These are phyloP conservation scores for Bombardia bombarda DNA, from an alignment of 495 filamentous ascomycete genomes.

Conservation along the genomic window DNA sequence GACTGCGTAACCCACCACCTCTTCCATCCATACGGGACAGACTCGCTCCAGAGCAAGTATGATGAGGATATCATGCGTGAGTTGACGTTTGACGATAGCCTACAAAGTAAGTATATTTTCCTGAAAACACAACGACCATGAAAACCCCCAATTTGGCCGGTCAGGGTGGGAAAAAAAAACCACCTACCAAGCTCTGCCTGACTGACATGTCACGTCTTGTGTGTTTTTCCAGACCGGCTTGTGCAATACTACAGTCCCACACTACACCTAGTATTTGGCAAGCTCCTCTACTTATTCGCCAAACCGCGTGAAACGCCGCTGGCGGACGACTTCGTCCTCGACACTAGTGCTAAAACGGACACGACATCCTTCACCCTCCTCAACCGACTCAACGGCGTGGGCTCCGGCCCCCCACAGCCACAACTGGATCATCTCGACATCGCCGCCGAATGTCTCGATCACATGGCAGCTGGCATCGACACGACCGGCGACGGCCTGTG, in stretches of 20 bases:
- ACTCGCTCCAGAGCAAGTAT: conserved; percentile 40
- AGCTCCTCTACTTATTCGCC: conserved; percentile 30
- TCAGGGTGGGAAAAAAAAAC: background rate
- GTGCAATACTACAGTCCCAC: conserved; percentile 31
- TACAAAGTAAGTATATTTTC: conserved; percentile 53
- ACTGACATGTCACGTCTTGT: background rate
- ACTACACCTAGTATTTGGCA: conserved; percentile 29
- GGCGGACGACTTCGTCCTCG: conserved; percentile 35
- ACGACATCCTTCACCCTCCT: conserved; percentile 36
- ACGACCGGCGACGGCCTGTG: conserved; percentile 59
- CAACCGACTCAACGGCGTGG: conserved; percentile 29
- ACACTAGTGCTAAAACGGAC: conserved; percentile 24
- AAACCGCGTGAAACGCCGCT: conserved; percentile 39
- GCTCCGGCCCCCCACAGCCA: background rate
- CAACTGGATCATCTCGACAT: conserved; percentile 31
- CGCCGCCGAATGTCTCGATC: conserved; percentile 41
- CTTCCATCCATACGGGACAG: conserved; percentile 53
- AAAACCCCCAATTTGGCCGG: background rate
- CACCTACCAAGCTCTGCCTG: background rate
- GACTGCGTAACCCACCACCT: conserved; percentile 59
- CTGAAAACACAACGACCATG: too few species aligned
- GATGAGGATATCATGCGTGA: conserved; percentile 59
- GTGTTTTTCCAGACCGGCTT: conserved; percentile 29
- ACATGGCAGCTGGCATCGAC: conserved; percentile 57
- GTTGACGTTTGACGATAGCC: conserved; percentile 54